Base-by-base conservation (phyloP, 2,329 filamentous ascomycete genomes). In the Talaromyces sp. region DNA sequence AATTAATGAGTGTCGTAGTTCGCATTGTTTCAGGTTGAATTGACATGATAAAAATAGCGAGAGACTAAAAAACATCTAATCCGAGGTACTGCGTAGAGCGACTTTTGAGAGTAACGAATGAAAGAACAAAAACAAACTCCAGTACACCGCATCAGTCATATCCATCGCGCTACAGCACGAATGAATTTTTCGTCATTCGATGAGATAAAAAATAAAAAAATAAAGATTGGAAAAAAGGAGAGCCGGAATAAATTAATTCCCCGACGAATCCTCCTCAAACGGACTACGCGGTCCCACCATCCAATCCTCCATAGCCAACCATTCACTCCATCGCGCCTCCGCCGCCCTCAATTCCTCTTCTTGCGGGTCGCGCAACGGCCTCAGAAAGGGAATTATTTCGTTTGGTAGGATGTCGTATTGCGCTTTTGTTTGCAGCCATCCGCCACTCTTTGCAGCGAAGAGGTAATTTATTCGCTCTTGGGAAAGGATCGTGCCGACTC, bases 221-320 rank as follows among this genome's bases (percentile, higher is more conserved):
- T 49, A 27, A 52, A 19, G 2, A 35, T 45, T 19, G 11, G 10
- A 22, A 43, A 33, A 22, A 33, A 27, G 4, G 14, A 5, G n/a
- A 49, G 14, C 19, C 19, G 47, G 47, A 50, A 27, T 9, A 1
- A 50, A 16, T 49, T 27, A 56, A 57, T 47, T 45, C 57, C 63
- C 57, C 47, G 57, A 22, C 45, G 19, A 19, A 64, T 61, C 41
- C 37, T 62, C 57, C 39, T 62, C 64, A 62, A 64, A 78, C 58
- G 76, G 76, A 72, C 74, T 77, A 19, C 91, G 82, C 1, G 91
- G 89, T 6, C 93, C 93, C 19, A 97, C 82, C 93, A 97, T 96
- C 94, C 94, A 98, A 78, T 97, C 94, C 77, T 97, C 92, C 92
- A 97, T 96, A 8, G 92, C 91, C 43, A 97, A 80, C 94, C 94